These are phyloP conservation scores for Mortierella sp. DNA, from an alignment of 371 early-diverging fungal species.

Conservation along the genomic window DNA sequence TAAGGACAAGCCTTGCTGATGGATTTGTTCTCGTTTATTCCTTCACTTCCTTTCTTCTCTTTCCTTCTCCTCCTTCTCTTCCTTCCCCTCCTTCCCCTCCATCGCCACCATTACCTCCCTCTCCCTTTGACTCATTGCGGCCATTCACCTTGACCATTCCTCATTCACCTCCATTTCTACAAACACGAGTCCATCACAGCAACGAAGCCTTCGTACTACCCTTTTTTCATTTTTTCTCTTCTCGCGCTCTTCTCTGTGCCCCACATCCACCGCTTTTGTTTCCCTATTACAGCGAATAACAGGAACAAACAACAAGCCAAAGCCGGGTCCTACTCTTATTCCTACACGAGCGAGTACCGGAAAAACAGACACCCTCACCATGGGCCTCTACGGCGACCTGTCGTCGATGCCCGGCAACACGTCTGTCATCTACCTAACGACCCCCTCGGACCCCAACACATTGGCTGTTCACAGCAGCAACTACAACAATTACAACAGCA, in stretches of 20 bases:
- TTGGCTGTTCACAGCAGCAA: neutral
- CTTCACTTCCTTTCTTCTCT: no score
- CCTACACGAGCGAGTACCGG: neutral
- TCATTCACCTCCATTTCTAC: neutral
- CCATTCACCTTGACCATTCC: neutral
- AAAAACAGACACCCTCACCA: neutral
- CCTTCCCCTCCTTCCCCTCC: neutral
- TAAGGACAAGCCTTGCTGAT: no score
- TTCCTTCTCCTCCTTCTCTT: no score
- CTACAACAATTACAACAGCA: neutral
- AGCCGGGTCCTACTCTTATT: no score
- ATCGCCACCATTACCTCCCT: neutral
- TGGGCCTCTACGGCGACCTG: neutral
- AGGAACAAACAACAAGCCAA: no score
- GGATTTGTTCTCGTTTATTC: no score
- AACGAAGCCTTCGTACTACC: neutral
- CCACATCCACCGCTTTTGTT: neutral
- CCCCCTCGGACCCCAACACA: neutral
- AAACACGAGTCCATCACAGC: neutral
- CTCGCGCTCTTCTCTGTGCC: neutral
- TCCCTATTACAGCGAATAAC: no score
- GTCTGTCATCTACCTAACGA: neutral
- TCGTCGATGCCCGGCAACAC: neutral
- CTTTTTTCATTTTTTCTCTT: neutral
- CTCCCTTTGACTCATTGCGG: neutral